These are phyloP conservation scores for Bertia moriformis DNA, from an alignment of 2,329 filamentous ascomycete species.

Conservation along the genomic window DNA sequence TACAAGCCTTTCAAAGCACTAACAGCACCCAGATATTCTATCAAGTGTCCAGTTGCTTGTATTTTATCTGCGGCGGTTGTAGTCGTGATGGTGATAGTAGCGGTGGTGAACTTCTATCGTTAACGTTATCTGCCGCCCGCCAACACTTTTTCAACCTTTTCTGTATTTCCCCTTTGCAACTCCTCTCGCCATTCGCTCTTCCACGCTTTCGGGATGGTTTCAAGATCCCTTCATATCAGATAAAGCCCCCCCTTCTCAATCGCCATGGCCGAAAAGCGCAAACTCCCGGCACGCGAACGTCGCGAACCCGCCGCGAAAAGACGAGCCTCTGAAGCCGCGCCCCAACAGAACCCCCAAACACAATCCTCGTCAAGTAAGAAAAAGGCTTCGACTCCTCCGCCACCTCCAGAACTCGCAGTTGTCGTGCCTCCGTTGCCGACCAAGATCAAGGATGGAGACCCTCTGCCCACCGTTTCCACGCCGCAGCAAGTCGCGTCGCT, in stretches of 20 bases:
- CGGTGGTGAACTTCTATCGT: too few species aligned
- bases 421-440: conserved; percentile 27
- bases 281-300: conserved; percentile 22
- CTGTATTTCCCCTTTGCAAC: background rate
- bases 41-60: too few species aligned
- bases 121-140: too few species aligned
- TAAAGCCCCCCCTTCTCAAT: too few species aligned
- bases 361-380: background rate
- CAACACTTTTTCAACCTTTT: too few species aligned
- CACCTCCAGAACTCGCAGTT: conserved; percentile 1
- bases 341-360: conserved; percentile 3
- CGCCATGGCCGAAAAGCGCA: conserved; percentile 24
- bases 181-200: background rate
- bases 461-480: conserved; percentile 33
- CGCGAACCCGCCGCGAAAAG: conserved; percentile 24
- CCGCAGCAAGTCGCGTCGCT: conserved; percentile 28
- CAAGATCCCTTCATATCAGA: too few species aligned
- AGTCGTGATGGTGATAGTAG: too few species aligned
- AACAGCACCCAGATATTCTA: too few species aligned
- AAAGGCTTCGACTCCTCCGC: background rate
- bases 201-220: background rate
- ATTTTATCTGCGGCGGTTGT: too few species aligned
- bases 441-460: conserved; percentile 32
- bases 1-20: too few species aligned
- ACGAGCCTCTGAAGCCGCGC: conserved; percentile 17